Evolutionary conservation across 78 protist genomes (phyloP).

Genomic region (Pigoraptor vietnamica): DNA sequence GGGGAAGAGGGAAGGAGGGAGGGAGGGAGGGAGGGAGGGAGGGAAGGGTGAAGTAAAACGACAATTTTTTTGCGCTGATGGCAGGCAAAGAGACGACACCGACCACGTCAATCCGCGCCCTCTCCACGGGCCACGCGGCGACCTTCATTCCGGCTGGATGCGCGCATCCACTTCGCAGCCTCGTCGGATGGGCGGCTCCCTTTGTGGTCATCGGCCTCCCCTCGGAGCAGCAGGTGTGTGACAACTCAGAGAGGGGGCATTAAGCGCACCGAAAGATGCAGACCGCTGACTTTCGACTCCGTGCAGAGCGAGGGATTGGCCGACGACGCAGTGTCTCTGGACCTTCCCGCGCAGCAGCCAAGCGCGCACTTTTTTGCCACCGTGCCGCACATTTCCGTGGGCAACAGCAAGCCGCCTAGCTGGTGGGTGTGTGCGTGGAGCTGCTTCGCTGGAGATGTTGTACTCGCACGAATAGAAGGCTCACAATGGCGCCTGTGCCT

Average conservation of each 20-base stretch:
- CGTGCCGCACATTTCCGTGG: not conserved
- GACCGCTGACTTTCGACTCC: too few relatives aligned
- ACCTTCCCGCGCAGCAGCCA: not conserved
- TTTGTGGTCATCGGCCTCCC: not conserved
- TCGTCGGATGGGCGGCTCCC: not conserved
- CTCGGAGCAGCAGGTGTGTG: not conserved
- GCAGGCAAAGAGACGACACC: not conserved
- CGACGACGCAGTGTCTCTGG: too few relatives aligned
- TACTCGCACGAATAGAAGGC: not conserved
- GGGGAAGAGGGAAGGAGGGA: too few relatives aligned
- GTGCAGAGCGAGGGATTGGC: too few relatives aligned
- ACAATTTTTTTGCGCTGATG: too few relatives aligned
- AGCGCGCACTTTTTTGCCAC: not conserved
- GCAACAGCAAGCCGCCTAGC: not conserved
- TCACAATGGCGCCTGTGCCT: not conserved
- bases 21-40: too few relatives aligned
- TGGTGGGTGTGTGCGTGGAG: not conserved
- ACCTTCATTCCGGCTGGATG: not conserved
- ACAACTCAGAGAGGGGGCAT: not conserved
- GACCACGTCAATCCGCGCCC: not conserved
- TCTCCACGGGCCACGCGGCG: not conserved
- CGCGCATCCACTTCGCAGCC: not conserved
- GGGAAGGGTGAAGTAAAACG: too few relatives aligned
- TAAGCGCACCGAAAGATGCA: too few relatives aligned
- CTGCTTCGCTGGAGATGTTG: not conserved